Conservation (phyloP, 805 yeast species). For the Hagleromyces aurorensis region DNA sequence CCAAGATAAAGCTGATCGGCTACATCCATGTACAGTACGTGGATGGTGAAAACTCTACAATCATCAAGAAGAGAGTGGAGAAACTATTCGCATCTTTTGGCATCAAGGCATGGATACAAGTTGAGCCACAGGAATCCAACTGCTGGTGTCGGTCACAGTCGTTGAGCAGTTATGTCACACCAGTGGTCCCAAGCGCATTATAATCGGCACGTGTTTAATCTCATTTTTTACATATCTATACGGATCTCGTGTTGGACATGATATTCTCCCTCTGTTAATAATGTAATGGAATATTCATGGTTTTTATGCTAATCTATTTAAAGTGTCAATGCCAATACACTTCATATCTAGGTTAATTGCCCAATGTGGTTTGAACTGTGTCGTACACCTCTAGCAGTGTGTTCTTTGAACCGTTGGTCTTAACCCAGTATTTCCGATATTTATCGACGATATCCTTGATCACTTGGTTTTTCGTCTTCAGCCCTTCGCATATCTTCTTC, state of each 20-base stretch:
- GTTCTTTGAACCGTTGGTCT: conserved; percentile 23
- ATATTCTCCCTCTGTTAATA: no score
- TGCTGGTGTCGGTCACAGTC: conserved; percentile 57
- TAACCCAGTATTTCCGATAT: conserved; percentile 44
- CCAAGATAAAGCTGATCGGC: conserved; percentile 47
- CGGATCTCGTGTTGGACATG: conserved; percentile 1
- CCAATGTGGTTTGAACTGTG: conserved; percentile 18
- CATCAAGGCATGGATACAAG: conserved; percentile 54
- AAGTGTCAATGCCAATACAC: no score
- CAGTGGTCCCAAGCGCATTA: no score
- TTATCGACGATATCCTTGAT: conserved; percentile 43
- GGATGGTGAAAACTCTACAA: conserved; percentile 56
- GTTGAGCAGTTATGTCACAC: conserved; percentile 4
- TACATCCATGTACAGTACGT: conserved; percentile 71
- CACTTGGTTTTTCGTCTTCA: conserved; percentile 44
- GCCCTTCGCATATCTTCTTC: conserved; percentile 61
- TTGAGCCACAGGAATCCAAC: conserved; percentile 52
- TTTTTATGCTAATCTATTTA: no score
- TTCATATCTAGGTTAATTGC: no score
- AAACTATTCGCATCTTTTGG: conserved; percentile 42
- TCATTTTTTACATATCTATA: no score
- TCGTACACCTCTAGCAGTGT: conserved; percentile 27
- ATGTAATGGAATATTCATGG: no score
- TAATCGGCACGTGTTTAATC: no score
- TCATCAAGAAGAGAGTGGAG: conserved; percentile 53